These are phyloP conservation scores for Trichoderma lentiforme DNA, from an alignment of 2,329 filamentous ascomycete species.

Conservation along the genomic window DNA sequence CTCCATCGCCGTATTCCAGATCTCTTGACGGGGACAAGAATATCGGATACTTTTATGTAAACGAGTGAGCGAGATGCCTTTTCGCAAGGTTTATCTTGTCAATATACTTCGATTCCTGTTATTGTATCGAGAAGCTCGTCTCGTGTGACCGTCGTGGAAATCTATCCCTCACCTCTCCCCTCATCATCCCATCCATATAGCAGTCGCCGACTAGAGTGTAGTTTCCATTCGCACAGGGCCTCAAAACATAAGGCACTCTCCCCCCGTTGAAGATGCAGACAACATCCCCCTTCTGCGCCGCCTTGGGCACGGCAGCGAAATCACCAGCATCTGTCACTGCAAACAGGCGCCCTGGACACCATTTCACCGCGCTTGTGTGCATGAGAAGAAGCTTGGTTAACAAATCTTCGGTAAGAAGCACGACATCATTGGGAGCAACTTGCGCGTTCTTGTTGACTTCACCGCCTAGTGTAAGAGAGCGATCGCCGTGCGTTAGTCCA, in stretches of 20 bases:
- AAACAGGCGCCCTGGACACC: not conserved
- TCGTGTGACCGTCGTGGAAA: not conserved
- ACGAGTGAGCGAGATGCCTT: too few species aligned
- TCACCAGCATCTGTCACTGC: not conserved
- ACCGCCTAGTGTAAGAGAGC: not conserved
- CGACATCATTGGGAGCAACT: rapidly evolving
- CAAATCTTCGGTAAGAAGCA: not conserved
- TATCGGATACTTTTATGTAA: not conserved
- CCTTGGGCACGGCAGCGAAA: not conserved
- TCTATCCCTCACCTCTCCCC: not conserved
- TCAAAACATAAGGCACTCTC: not conserved
- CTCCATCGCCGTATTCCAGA: not conserved
- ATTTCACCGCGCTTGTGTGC: not conserved
- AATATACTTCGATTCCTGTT: too few species aligned
- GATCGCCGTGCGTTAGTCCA: not conserved
- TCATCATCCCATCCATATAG: not conserved
- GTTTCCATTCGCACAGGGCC: not conserved
- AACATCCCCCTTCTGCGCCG: not conserved
- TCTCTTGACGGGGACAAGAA: not conserved
- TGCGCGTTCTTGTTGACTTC: not conserved
- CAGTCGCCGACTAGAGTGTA: not conserved
- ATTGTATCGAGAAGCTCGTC: not conserved
- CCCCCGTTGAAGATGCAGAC: not conserved
- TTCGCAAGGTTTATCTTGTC: too few species aligned
- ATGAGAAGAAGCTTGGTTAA: not conserved